phyloP scores from a whole-genome alignment of 768 basidiomycete species.

The Mycena floridula region DNA sequence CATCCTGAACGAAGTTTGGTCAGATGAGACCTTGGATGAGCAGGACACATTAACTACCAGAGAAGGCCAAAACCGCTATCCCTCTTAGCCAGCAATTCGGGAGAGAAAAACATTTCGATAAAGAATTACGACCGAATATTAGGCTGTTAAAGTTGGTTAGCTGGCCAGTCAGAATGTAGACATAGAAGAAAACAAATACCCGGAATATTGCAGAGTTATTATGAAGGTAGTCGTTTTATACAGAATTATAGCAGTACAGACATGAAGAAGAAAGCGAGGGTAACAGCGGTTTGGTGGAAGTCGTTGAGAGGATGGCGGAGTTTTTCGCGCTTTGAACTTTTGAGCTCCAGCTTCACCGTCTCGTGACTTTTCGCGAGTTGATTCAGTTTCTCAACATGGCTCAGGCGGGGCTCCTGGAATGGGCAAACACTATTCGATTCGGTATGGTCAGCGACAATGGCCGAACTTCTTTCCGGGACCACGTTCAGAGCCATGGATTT shows the following conservation, averaged over 20 bases:
- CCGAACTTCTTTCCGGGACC: conserved; percentile 62
- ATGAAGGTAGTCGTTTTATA: no score
- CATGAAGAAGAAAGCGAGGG: no score
- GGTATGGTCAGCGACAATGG: conserved; percentile 71
- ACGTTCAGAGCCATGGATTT: conserved; percentile 72
- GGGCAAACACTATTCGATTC: conserved; percentile 62
- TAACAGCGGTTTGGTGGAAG: no score
- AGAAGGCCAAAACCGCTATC: conserved; percentile 89
- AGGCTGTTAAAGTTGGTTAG: neutral
- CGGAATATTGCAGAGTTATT: no score
- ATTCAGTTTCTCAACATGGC: no score
- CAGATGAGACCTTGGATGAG: neutral
- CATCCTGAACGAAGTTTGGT: conserved; percentile 47
- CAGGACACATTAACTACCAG: conserved; percentile 41
- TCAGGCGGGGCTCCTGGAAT: conserved; percentile 52
- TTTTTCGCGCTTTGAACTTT: no score
- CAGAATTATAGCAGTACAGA: no score
- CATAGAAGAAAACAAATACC: no score
- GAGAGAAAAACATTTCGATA: conserved; percentile 74
- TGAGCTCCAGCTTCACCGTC: no score
- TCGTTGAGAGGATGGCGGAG: no score
- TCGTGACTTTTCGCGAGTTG: no score
- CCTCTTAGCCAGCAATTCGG: conserved; percentile 71
- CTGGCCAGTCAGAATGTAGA: no score
- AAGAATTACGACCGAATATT: neutral